A percentile compares a stretch with the other conserved stretches of the same genome.
phyloP scores from a whole-genome alignment of 352 stramenopile species.

The Globisporangium paddicum region DNA sequence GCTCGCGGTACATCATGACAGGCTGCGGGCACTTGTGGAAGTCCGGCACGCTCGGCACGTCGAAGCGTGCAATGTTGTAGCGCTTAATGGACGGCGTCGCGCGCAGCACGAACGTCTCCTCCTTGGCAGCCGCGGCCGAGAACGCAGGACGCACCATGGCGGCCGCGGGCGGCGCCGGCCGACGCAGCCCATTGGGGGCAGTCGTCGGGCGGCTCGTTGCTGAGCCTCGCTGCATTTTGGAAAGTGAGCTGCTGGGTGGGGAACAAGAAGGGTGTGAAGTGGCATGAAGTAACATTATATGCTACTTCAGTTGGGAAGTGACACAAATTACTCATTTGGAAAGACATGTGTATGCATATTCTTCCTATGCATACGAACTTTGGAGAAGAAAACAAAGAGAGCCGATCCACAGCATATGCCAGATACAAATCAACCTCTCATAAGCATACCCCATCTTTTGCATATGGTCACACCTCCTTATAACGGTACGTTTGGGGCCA shows the following conservation, averaged over 20 bases:
- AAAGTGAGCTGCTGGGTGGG: background rate
- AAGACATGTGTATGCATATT: too few species aligned
- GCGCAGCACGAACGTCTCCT: slow-evolving; percentile 75
- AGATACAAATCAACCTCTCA: too few species aligned
- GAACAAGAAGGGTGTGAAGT: too few species aligned
- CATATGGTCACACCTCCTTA: too few species aligned
- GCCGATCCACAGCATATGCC: too few species aligned
- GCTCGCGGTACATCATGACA: slow-evolving; percentile 86
- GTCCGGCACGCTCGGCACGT: slow-evolving; percentile 56
- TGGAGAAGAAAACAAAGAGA: too few species aligned
- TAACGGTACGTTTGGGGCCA: too few species aligned
- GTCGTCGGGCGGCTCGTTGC: background rate
- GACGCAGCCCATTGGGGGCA: background rate
- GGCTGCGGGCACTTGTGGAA: slow-evolving; percentile 63
- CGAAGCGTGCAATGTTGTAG: slow-evolving; percentile 85
- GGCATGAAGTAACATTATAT: too few species aligned
- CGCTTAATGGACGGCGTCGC: slow-evolving; percentile 85
- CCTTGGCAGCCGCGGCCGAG: slow-evolving; percentile 11
- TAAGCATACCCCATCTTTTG: too few species aligned
- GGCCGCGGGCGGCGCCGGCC: background rate
- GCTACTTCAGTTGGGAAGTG: too few species aligned
- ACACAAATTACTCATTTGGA: too few species aligned
- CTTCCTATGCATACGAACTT: too few species aligned
- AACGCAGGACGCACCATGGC: background rate
- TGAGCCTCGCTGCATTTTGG: slow-evolving; percentile 3